Evolutionary conservation across 129 eudicot genomes (phyloP).

Genomic region (Ambrosia artemisiifolia): DNA sequence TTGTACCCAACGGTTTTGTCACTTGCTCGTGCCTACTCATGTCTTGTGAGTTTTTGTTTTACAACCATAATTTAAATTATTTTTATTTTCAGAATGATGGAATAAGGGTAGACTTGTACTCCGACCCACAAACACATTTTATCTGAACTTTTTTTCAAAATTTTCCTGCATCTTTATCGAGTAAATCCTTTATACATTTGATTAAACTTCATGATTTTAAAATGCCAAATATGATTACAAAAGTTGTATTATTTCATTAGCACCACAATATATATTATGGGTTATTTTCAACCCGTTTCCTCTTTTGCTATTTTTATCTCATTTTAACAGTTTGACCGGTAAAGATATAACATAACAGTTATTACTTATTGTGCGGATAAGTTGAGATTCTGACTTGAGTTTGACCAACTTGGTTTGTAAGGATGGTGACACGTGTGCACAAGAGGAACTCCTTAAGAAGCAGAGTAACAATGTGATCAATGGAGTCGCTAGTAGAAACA

Average conservation of each 20-base stretch:
- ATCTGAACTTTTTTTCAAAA: background rate
- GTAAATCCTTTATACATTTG: background rate
- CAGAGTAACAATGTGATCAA: slow-evolving; percentile 52
- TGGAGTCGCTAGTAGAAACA: slow-evolving; percentile 82
- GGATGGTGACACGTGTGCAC: slow-evolving; percentile 78
- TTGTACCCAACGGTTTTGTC: slow-evolving; percentile 74
- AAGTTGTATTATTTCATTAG: background rate
- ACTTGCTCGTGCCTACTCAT: slow-evolving; percentile 78
- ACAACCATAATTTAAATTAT: background rate
- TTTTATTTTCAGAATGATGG: background rate
- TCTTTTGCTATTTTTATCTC: background rate
- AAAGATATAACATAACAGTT: too few species aligned
- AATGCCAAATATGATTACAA: too few species aligned
- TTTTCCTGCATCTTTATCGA: background rate
- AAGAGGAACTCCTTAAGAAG: slow-evolving; percentile 82
- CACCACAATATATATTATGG: background rate
- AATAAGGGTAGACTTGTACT: background rate
- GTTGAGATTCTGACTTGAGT: slow-evolving; percentile 19
- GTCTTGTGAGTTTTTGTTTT: slow-evolving; percentile 56
- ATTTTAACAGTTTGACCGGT: background rate
- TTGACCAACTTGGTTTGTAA: slow-evolving; percentile 17
- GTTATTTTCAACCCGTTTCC: background rate
- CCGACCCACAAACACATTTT: background rate
- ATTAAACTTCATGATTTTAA: background rate
- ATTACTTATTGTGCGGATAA: background rate